Evolutionary conservation across 768 basidiomycete species (phyloP).

Genomic region (Cystobasidium tubakii): DNA sequence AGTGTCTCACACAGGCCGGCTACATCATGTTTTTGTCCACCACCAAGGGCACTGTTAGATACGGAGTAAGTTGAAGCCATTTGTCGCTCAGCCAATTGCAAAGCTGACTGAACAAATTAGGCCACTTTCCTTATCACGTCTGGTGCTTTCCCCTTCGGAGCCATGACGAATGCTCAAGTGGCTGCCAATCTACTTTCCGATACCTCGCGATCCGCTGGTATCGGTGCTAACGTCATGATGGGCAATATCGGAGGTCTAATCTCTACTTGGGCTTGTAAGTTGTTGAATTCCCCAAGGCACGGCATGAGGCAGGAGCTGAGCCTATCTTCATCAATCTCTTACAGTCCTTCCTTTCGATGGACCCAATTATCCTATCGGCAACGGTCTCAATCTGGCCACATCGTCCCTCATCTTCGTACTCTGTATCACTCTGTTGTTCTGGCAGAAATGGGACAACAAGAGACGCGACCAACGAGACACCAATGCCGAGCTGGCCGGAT

Average conservation of each 20-base stretch:
- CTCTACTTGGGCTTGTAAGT: constrained; percentile 21
- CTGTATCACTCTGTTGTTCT: not conserved
- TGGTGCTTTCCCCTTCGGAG: constrained; percentile 18
- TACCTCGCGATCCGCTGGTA: constrained; percentile 13
- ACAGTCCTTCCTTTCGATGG: constrained; percentile 24
- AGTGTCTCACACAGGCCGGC: not conserved
- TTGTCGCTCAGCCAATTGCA: too few species aligned
- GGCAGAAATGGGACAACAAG: constrained; percentile 10
- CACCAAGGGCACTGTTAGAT: constrained; percentile 28
- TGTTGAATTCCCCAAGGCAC: too few species aligned
- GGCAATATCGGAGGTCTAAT: constrained; percentile 5
- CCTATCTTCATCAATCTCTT: too few species aligned
- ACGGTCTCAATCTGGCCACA: constrained; percentile 22
- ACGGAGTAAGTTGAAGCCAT: constrained; percentile 37
- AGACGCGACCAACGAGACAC: not conserved
- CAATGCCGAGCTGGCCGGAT: not conserved
- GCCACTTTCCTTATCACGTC: constrained; percentile 20
- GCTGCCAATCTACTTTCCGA: constrained; percentile 20
- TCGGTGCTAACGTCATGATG: constrained; percentile 10
- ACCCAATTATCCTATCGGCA: constrained; percentile 24
- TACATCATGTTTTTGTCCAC: constrained; percentile 40
- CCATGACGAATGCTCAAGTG: constrained; percentile 6
- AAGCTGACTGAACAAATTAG: too few species aligned
- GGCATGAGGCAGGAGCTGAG: too few species aligned
- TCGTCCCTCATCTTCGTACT: not conserved